Conservation (phyloP, 2,329 filamentous ascomycete species). For the Xylaria sp. region DNA sequence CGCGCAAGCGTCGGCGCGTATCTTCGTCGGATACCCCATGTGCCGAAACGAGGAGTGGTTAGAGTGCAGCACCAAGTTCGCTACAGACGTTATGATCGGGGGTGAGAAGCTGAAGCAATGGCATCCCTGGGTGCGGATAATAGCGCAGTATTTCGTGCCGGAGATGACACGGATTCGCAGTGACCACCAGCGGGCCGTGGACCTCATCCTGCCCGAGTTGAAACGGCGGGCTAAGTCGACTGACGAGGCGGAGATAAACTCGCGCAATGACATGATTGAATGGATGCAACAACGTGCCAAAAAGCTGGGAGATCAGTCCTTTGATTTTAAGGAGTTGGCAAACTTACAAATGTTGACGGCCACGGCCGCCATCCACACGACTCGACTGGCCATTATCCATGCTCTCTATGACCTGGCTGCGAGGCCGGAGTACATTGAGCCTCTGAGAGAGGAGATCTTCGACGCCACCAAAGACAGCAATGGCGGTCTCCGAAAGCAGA, state of each 20-base stretch:
- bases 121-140: constrained; percentile 27
- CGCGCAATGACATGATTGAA: constrained; percentile 28
- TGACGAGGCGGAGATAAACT: constrained; percentile 1
- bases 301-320: constrained; percentile 24
- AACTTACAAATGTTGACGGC: constrained; percentile 31
- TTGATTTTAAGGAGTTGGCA: constrained; percentile 27
- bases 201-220: constrained; percentile 26
- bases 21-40: constrained; percentile 29
- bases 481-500: constrained; percentile 25
- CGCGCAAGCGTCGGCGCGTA: constrained; percentile 28
- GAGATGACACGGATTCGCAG: constrained; percentile 28
- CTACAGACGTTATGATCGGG: constrained; percentile 27
- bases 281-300: constrained; percentile 29
- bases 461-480: constrained; percentile 25
- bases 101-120: constrained; percentile 30
- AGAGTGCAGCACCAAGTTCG: constrained; percentile 28
- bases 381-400: constrained; percentile 31
- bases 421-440: constrained; percentile 39
- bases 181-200: constrained; percentile 25
- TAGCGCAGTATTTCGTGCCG: constrained; percentile 28
- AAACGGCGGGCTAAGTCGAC: constrained; percentile 19
- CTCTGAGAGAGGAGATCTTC: constrained; percentile 38
- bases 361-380: constrained; percentile 36
- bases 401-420: constrained; percentile 39
- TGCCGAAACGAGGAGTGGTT: constrained; percentile 29